These are phyloP conservation scores for Papiliotrema laurentii DNA, from an alignment of 1,284 basidiomycete genomes.

Conservation along the genomic window DNA sequence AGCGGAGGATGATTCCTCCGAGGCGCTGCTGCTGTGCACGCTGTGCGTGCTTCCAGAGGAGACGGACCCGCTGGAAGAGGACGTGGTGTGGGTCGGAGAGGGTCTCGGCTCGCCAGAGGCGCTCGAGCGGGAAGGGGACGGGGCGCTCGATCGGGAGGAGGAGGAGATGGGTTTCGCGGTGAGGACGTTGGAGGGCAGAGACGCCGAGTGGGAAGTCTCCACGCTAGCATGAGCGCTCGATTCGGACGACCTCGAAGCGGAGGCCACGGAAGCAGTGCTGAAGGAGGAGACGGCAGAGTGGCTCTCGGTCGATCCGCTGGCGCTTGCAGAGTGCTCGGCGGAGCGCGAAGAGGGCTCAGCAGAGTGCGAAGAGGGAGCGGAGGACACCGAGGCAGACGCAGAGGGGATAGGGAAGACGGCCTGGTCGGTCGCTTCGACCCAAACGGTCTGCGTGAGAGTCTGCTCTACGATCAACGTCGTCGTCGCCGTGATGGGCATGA, in stretches of 20 bases:
- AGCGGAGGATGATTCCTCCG: background rate
- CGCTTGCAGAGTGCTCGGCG: no score
- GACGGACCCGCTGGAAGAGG: background rate
- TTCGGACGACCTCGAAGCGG: conserved; percentile 2
- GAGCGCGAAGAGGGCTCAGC: no score
- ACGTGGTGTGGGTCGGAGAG: background rate
- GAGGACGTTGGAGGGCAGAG: background rate
- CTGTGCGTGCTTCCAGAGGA: background rate
- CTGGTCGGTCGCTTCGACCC: conserved; percentile 38
- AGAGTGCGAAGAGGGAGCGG: no score
- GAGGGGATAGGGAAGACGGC: conserved; percentile 13
- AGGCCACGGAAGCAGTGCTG: conserved; percentile 16
- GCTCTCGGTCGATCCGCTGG: no score
- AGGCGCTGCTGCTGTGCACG: background rate
- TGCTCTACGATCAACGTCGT: conserved; percentile 39
- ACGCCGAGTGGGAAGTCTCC: conserved; percentile 1
- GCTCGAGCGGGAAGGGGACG: background rate
- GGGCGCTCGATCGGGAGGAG: conserved; percentile 1
- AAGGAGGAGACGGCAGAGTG: conserved; percentile 7
- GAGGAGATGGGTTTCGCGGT: background rate
- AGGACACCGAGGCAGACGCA: no score
- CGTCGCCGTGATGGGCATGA: conserved; percentile 42
- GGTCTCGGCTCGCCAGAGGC: background rate
- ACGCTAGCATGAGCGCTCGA: background rate
- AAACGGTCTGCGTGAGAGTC: conserved; percentile 39